Evolutionary conservation across 345 rosid species (phyloP), one percentile per base, ranked within the genome.

Genomic region (Populus nigra): DNA sequence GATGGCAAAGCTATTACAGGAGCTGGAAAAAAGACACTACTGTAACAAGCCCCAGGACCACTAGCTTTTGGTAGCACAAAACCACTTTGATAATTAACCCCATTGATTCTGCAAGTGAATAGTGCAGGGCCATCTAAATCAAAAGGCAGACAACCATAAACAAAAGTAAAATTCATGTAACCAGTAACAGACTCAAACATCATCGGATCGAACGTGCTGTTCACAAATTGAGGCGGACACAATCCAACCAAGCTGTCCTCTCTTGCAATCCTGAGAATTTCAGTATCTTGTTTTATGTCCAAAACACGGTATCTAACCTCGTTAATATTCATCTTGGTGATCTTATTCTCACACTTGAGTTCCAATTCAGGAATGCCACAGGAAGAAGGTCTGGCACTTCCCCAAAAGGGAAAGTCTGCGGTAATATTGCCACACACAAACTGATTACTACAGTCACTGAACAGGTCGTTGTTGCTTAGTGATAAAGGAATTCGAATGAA

Each of bases 341-440:
- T 6, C 3, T 10, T 31, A 9, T 17, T 2, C 3, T 49, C 18
- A 6, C 92, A 88, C 8, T 3, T 2, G 49, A 91, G 89, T 79
- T 77, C 16, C 17, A 89, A 63, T 1, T 0, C 65, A 10, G 79
- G 89, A 73, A 82, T 74, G 3, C 91, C 92, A 25, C 94, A 89
- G 27, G 0, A 0, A 0, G 0, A 0, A 0, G 23, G 36, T 8
- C 83, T 72, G 5, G 0, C 43, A 4, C 25, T 67, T 74, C 91
- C 90, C 62, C 77, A 81, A 74, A 91, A 91, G 38, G 92, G 94
- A 75, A 61, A 89, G 5, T 72, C 71, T 0, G 77, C 81, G 0
- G 53, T 18, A 61, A 86, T 1, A 0, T 29, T 17, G 41, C 89
- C 88, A 27, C 92, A 90, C 33, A 7, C 9, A 69, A 83, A 87